phyloP scores from a whole-genome alignment of 495 filamentous ascomycete genomes.

The Podospora tetraspora region DNA sequence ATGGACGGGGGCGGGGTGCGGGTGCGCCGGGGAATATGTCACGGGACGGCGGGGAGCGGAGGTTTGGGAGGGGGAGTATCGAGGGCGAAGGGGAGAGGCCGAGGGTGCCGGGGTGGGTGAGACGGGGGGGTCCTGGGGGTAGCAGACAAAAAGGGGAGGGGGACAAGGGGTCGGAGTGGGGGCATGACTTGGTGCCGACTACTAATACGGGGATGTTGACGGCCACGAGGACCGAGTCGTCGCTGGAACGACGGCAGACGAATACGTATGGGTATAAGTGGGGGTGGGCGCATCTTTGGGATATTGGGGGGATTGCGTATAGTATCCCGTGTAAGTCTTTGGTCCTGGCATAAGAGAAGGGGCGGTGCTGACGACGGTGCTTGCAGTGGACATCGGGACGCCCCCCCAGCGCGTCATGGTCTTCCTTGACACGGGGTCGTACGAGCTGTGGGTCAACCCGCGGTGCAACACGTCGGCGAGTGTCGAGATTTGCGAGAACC shows the following conservation, averaged over 20 bases:
- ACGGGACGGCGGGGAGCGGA: not conserved
- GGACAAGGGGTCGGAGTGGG: too few relatives aligned
- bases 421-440: conserved; percentile 45
- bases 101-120: not conserved
- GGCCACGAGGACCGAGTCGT: not conserved
- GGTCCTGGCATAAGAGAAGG: not conserved
- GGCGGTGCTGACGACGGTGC: not conserved
- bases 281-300: conserved; percentile 30
- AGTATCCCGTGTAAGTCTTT: conserved; percentile 34
- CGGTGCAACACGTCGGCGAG: conserved; percentile 36
- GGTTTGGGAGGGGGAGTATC: not conserved
- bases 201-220: not conserved
- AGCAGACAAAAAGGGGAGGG: not conserved
- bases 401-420: conserved; percentile 39
- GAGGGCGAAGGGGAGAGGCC: not conserved
- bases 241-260: not conserved
- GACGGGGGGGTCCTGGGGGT: not conserved
- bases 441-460: conserved; percentile 43
- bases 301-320: conserved; percentile 37
- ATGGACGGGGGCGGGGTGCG: not conserved
- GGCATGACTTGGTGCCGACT: not conserved
- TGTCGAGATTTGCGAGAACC: conserved; percentile 30
- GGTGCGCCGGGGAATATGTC: not conserved
- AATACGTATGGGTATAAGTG: conserved; percentile 12
- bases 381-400: conserved; percentile 39